Evolutionary conservation across 2,329 filamentous ascomycete species (phyloP), one percentile per base, ranked within the genome.

Genomic region (Neobulgaria alba): DNA sequence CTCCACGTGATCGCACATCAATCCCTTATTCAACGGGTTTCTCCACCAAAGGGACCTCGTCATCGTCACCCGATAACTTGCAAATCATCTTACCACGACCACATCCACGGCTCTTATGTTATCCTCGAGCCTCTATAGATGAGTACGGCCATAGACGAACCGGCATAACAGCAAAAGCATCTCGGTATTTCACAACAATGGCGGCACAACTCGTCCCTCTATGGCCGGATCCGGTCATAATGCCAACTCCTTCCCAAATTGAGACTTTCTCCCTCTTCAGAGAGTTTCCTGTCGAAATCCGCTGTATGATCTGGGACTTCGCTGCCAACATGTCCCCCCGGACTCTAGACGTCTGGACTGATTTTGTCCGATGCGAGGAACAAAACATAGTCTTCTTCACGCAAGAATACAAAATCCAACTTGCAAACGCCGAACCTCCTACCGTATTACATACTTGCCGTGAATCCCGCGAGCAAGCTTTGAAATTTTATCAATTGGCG

Each of bases 231-330:
- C n/a, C n/a, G n/a, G n/a, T n/a, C n/a, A n/a, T n/a, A n/a, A n/a
- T n/a, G n/a, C n/a, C n/a, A n/a, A n/a, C n/a, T 26, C 23, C 7
- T 26, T 12, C 23, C 12, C 23, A 26, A 26, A 26, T 12, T 7
- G 23, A 26, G 12, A 12, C 7, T 26, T 26, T 26, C 39, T 29
- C 39, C 4, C n/a, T 31, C 3, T 52, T 52, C 21, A 7, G 34
- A 18, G 12, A 40, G 29, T 52, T 53, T 38, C 50, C 50, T 16
- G 9, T 33, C 7, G 50, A 53, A 23, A 29, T 53, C 23, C 48
- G 47, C 14, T 29, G 39, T 36, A 41, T 38, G 17, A 44, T 53
- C 34, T 51, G 47, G 47, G 16, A n/a, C 18, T 14, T 36, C 5
- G 39, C 30, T 9, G 33, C 36, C 21, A 41, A 43, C 29, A 10